Percentiles rank a stretch among this genome's conserved stretches.
Evolutionary conservation across 106 monocot species (phyloP).

Genomic region (Apostasia ramifera): DNA sequence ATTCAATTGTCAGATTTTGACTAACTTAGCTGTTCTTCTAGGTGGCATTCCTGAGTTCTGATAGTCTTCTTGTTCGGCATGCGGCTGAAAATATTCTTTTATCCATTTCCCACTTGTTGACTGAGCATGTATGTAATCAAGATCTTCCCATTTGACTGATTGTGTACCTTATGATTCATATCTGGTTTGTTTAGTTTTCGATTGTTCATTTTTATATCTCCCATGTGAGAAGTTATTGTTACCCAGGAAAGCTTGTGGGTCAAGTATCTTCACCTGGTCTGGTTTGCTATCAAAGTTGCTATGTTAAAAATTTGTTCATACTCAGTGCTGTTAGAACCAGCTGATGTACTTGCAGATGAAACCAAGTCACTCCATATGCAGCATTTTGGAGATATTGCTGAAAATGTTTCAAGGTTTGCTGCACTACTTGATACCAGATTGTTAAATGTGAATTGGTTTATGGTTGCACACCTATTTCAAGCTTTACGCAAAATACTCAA

Average conservation of each 20-base stretch:
- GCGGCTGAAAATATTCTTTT: constrained; percentile 42
- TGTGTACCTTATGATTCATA: not conserved
- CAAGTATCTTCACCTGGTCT: constrained; percentile 40
- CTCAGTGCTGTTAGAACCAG: constrained; percentile 2
- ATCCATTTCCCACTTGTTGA: constrained; percentile 27
- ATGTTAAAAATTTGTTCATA: constrained; percentile 17
- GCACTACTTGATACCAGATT: constrained; percentile 23
- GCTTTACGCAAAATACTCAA: constrained; percentile 46
- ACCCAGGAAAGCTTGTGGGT: constrained; percentile 38
- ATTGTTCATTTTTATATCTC: not conserved
- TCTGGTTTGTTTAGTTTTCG: constrained; percentile 1
- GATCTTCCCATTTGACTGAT: constrained; percentile 1
- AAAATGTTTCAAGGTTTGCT: constrained; percentile 19
- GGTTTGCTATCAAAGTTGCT: constrained; percentile 27
- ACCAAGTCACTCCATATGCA: not conserved
- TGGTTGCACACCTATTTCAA: constrained; percentile 33
- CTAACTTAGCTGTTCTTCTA: constrained; percentile 1
- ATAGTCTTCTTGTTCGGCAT: constrained; percentile 47
- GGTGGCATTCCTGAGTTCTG: constrained; percentile 40
- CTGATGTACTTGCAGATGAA: constrained; percentile 11
- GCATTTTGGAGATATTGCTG: not conserved
- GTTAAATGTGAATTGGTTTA: constrained; percentile 11
- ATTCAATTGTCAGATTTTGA: too few relatives aligned
- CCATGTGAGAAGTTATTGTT: not conserved
- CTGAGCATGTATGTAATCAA: constrained; percentile 39